Evolutionary conservation across 768 basidiomycete genomes (phyloP).

Genomic region (Hericium erinaceus): DNA sequence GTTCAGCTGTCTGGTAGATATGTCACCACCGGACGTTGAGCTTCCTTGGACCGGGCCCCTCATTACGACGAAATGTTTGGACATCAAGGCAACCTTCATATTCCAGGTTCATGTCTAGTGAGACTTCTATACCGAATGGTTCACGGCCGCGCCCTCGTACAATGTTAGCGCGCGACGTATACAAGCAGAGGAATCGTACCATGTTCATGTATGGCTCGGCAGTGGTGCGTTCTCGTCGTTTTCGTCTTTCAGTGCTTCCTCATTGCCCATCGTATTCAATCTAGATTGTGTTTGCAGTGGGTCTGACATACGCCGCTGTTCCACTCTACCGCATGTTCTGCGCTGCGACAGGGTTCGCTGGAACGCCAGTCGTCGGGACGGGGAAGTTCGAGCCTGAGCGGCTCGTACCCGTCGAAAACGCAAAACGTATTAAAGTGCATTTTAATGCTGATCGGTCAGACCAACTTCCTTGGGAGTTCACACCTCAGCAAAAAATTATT

Average conservation of each 20-base stretch:
- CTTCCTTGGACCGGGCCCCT: no score
- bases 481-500: conserved; percentile 84
- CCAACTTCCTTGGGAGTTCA: conserved; percentile 87
- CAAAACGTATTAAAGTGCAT: conserved; percentile 79
- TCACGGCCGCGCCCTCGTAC: conserved; percentile 15
- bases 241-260: neutral
- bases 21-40: no score
- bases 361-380: conserved; percentile 85
- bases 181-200: conserved; percentile 56
- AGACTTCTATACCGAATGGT: neutral
- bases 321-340: conserved; percentile 98
- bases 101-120: neutral
- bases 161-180: conserved; percentile 30
- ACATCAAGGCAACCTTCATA: no score
- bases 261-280: neutral
- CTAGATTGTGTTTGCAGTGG: conserved; percentile 65
- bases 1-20: no score
- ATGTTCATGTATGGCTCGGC: conserved; percentile 81
- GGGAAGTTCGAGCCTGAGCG: conserved; percentile 80
- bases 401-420: conserved; percentile 62
- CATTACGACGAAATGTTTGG: no score
- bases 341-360: conserved; percentile 93
- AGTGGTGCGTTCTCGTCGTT: conserved; percentile 41
- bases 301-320: conserved; percentile 93
- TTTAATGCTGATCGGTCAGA: conserved; percentile 93